Percentiles rank a stretch among this genome's conserved stretches.
phyloP scores from a whole-genome alignment of 768 basidiomycete genomes.

The Plicaturopsis crispa region DNA sequence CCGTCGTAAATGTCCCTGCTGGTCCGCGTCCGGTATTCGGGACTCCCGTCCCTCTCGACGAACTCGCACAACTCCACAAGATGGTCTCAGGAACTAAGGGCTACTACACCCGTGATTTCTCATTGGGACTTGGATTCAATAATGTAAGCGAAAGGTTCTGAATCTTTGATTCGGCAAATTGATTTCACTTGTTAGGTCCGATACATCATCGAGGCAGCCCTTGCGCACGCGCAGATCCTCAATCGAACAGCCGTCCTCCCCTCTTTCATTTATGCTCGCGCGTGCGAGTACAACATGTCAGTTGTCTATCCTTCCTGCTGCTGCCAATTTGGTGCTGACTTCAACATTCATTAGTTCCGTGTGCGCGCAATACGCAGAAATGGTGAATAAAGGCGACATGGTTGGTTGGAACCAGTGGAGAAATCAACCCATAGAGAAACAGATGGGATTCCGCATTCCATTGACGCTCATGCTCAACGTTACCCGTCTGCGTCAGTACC shows the following conservation, averaged over 20 bases:
- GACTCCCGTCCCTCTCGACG: too few relatives aligned
- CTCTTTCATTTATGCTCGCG: constrained; percentile 37
- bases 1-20: too few relatives aligned
- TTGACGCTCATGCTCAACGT: constrained; percentile 34
- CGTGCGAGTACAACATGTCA: constrained; percentile 29
- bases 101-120: constrained; percentile 36
- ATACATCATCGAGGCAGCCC: constrained; percentile 38
- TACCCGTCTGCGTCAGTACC: constrained; percentile 26
- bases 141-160: constrained; percentile 30
- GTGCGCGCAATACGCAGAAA: constrained; percentile 31
- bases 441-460: constrained; percentile 27
- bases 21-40: too few relatives aligned
- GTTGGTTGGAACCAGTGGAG: constrained; percentile 34
- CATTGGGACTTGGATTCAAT: constrained; percentile 38
- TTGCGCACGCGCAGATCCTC: constrained; percentile 34
- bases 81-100: constrained; percentile 31
- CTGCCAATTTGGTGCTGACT: neutral
- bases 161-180: neutral
- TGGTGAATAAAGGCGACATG: constrained; percentile 39
- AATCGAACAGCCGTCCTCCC: constrained; percentile 37
- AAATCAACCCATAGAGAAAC: constrained; percentile 24
- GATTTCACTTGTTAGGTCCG: constrained; percentile 25
- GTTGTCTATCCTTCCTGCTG: too few relatives aligned
- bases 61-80: too few relatives aligned
- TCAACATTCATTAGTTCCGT: constrained; percentile 18